Evolutionary conservation across 176 grass and related monocot genomes (phyloP).

Genomic region (Otatea glauca): DNA sequence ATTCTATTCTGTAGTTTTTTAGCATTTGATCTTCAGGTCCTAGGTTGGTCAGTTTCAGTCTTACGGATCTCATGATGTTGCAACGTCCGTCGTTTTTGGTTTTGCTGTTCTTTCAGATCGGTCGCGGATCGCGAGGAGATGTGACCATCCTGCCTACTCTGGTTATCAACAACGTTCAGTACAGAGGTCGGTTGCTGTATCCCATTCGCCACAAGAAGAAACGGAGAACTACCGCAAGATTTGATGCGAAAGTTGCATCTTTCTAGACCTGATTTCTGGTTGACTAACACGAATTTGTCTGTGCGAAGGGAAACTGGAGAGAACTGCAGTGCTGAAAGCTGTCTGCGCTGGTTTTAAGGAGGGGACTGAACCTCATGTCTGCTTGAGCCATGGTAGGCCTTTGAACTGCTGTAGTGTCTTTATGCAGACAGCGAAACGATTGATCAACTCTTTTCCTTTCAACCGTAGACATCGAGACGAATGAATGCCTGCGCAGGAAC

Average conservation of each 20-base stretch:
- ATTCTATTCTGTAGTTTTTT: not conserved
- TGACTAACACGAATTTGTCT: not conserved
- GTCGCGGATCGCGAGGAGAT: constrained; percentile 74
- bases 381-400: constrained; percentile 66
- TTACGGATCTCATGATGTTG: not conserved
- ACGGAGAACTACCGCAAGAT: not conserved
- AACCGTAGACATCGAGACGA: constrained; percentile 78
- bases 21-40: not conserved
- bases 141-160: constrained; percentile 91
- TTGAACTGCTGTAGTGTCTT: not conserved
- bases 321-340: constrained; percentile 87
- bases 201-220: not conserved
- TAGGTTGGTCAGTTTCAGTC: not conserved
- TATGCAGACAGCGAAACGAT: not conserved
- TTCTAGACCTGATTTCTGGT: not conserved
- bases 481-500: constrained; percentile 76
- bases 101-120: constrained; percentile 50
- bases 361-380: constrained; percentile 82
- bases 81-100: not conserved
- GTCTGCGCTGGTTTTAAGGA: constrained; percentile 95
- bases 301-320: constrained; percentile 76
- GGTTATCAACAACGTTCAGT: constrained; percentile 95
- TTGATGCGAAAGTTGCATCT: not conserved
- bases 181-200: constrained; percentile 68
- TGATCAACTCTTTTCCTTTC: not conserved